phyloP scores from a whole-genome alignment of 352 stramenopile genomes.

The Globisporangium yorkense region DNA sequence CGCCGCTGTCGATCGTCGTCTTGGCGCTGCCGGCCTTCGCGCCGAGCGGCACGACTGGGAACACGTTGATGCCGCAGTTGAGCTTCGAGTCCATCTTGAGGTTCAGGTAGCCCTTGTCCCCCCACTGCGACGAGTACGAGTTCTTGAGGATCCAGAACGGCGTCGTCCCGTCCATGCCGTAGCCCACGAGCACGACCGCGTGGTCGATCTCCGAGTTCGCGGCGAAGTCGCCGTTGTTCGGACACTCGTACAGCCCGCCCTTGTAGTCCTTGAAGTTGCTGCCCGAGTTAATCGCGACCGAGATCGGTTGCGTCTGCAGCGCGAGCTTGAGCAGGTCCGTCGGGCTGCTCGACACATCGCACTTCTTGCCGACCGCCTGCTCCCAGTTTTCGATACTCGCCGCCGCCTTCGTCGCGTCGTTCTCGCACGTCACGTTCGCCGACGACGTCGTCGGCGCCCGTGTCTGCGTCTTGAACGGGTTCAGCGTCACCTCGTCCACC shows the following conservation, averaged over 20 bases:
- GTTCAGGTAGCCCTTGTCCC: conserved; percentile 58
- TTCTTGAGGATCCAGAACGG: conserved; percentile 85
- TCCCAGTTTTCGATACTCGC: conserved; percentile 66
- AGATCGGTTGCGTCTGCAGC: conserved; percentile 66
- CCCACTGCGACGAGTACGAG: conserved; percentile 70
- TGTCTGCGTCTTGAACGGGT: conserved; percentile 18
- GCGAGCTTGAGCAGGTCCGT: conserved; percentile 59
- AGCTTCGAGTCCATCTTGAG: conserved; percentile 65
- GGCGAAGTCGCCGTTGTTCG: conserved; percentile 62
- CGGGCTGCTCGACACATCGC: conserved; percentile 40
- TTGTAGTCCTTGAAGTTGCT: conserved; percentile 79
- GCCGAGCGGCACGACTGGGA: conserved; percentile 57
- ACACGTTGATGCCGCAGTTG: conserved; percentile 76
- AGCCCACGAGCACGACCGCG: conserved; percentile 69
- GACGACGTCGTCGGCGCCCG: conserved; percentile 6
- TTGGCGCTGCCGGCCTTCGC: conserved; percentile 37
- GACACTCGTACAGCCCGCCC: conserved; percentile 61
- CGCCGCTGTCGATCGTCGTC: conserved; percentile 44
- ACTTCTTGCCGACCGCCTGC: conserved; percentile 58
- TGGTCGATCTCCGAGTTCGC: conserved; percentile 62
- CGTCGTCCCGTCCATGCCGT: conserved; percentile 32
- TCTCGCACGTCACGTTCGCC: conserved; percentile 35
- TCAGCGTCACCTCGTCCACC: conserved; percentile 22
- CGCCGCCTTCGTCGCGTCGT: conserved; percentile 27
- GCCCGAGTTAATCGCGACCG: conserved; percentile 75